Base-by-base conservation (phyloP, 1,284 basidiomycete species). In the Phaffia rhodozyma region DNA sequence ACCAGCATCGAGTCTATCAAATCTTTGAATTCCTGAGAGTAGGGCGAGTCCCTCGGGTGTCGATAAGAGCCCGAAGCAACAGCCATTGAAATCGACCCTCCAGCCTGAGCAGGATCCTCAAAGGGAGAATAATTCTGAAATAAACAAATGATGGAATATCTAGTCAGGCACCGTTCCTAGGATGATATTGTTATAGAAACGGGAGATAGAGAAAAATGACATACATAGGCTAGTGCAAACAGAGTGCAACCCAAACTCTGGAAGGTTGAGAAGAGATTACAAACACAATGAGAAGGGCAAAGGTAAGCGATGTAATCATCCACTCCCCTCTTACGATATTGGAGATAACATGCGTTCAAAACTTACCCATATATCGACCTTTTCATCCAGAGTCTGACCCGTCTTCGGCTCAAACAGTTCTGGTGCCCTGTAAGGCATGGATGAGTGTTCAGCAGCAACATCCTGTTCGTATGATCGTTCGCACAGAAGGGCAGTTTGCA, bases 401-500 rank as follows among this genome's bases (percentile, higher is more conserved):
- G 91, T 96, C 74, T 94, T 94, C 64, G 94, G 91, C 70, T 97
- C 92, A 72, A 96, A 96, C 13, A 97, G 79, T 71, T 97, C 92
- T 0, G 92, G 92, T 2, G 92, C 91, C 52, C 92, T 85, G 71
- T 93, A 97, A 0, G 92, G 89, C 91, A 97, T 96, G 18, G 91
- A 91, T 68, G 89, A 91, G 75, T 93, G 91, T 74, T 96, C 92
- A 25, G 89, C 89, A 1, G 92, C 92, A 68, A 93, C 84, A 73
- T 97, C 92, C 84, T 91, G 67, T n/a, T 20, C 52, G 30, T 2
- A 6, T 9, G 54, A 32, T 11, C 52, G 25, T 9, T 20, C 52
- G 25, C 2, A 47, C 5, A 47, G 9, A 53, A 11, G 21, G 27
- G 21, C 55, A 57, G 23, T 30, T 9, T 13, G 29, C 21, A 47